These are phyloP conservation scores for Hymenoscyphus fraxineus DNA, from an alignment of 2,329 filamentous ascomycete species.

Conservation along the genomic window DNA sequence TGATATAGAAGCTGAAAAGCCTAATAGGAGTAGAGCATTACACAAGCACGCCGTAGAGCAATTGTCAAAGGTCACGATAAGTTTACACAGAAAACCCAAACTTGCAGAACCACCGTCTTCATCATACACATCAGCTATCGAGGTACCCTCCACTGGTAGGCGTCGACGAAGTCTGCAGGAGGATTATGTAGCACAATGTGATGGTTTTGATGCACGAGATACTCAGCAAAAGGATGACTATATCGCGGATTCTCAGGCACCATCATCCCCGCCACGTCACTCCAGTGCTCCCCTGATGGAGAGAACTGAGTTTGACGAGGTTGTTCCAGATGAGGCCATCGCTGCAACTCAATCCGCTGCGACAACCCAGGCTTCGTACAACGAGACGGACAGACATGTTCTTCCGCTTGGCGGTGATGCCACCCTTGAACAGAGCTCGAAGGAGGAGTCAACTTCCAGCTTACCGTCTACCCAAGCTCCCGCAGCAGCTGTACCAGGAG, in stretches of 20 bases:
- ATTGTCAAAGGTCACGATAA: neutral
- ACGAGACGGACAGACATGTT: neutral
- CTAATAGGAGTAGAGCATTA: neutral
- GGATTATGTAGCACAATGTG: conserved; percentile 29
- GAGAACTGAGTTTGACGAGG: neutral
- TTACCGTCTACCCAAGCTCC: neutral
- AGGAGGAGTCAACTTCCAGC: neutral
- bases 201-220: conserved; percentile 26
- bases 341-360: neutral
- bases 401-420: neutral
- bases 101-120: conserved; percentile 7
- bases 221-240: conserved; percentile 28
- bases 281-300: neutral
- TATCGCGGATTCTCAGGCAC: conserved; percentile 23
- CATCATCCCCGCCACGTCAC: neutral
- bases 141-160: conserved; percentile 25
- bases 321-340: neutral
- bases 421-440: neutral
- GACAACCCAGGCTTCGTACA: neutral
- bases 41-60: neutral
- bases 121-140: conserved; percentile 11
- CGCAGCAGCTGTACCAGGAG: neutral
- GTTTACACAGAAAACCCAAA: conserved; percentile 5
- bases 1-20: conserved; percentile 22
- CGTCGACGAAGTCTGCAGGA: conserved; percentile 27